Evolutionary conservation across 371 early-diverging fungal species (phyloP), one percentile per base, ranked within the genome.

Genomic region (Mortierella sp.): DNA sequence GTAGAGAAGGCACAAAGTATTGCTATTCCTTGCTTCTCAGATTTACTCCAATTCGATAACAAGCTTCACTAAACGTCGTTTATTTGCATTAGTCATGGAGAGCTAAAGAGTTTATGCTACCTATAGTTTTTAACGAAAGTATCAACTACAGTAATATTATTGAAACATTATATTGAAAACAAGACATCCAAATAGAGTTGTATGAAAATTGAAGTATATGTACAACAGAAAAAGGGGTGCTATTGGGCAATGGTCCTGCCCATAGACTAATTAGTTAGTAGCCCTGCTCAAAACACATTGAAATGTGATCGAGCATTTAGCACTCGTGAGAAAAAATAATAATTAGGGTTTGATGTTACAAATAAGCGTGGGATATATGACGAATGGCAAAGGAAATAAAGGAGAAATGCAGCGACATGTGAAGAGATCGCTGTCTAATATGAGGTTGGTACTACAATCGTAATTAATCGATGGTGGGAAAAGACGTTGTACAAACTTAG

Each of bases 311-410:
- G 18, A 51, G 5, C 18, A 51, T n/a, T n/a, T 6, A n/a, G 18
- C 51, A 51, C 51, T 51, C 51, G 51, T 51, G 51, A 51, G 51
- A 51, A 51, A 51, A 51, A 18, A 51, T 20, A 43, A 5, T 43
- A 52, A 52, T 55, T 26, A 55, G 20, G 3, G 24, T 55, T 55
- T 55, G 55, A 26, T 55, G 55, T 26, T 55, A 55, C 55, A 55
- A 55, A 55, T 28, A 55, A 30, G 55, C 55, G 55, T 30, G 55
- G 55, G 55, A 55, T 55, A 55, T 24, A 28, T 55, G 55, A 52
- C 5, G 52, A 24, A 52, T 22, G 52, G 20, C 3, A 52, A 52
- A 52, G 22, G 24, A 30, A 55, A 26, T 11, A 28, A 55, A 20
- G 55, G 30, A 55, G 30, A 28, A 30, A 18, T 28, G 55, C 24